Base-by-base conservation (phyloP, 2,329 filamentous ascomycete species). In the Ophiostoma ips region DNA sequence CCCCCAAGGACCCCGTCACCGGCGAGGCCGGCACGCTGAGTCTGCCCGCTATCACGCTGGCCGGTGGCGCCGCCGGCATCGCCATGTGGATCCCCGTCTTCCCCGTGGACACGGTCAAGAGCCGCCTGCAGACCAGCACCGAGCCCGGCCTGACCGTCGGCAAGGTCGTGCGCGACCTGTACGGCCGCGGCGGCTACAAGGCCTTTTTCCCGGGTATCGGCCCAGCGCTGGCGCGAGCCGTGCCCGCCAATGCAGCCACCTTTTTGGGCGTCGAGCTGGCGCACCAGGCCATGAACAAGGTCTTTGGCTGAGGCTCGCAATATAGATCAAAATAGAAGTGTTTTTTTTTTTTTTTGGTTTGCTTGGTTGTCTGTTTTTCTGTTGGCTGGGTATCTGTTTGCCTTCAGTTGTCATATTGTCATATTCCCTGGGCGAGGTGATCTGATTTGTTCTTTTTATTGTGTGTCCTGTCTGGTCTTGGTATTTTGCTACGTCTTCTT, bases 11-110 rank as follows among this genome's bases (percentile, higher is more conserved):
- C 60, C 80, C 79, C 3, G 68, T 75, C 16, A 78, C 75, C 0
- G 87, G 87, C 21, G 37, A 46, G 33, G 77, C 73, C 5, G 89
- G 88, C 38, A 73, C 92, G 59, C 69, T 96, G 52, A 90, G 84
- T 60, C 71, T 98, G 55, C 70, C 78, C 2, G 92, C 92, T 11
- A 77, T 98, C 51, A 87, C 89, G 59, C 77, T 79, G 28, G 92
- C 92, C 2, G 92, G 92, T 59, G 92, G 86, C 55, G 85, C 83
- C 4, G 92, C 92, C 0, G 92, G 92, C 62, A 79, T 98, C 24
- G 92, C 92, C 55, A 98, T 98, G 92, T 98, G 92, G 92, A 92
- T 95, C 58, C 89, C 92, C 49, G 89, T 98, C 38, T 98, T 98
- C 77, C 92, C 92, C 19, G 77, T 98, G 56, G 92, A 98, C 63